Percentiles rank a stretch among this genome's conserved stretches.
Conservation (phyloP, 495 filamentous ascomycete genomes). For the Penicillium manginii region DNA sequence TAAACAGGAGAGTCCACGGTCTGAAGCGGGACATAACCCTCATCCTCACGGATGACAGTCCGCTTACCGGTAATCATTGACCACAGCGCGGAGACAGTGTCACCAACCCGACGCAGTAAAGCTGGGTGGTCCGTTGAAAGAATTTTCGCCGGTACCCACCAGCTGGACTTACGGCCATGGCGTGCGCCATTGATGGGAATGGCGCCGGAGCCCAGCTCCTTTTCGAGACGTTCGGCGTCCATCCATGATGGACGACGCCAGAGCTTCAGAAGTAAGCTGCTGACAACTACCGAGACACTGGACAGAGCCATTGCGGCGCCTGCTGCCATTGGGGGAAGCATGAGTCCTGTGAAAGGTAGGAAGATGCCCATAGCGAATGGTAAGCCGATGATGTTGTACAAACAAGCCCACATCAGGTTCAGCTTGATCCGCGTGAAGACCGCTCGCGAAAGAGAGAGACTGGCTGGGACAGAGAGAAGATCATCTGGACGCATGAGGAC, state of each 20-base stretch:
- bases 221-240: slow-evolving; percentile 69
- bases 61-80: slow-evolving; percentile 34
- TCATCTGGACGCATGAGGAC: slow-evolving; percentile 93
- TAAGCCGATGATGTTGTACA: slow-evolving; percentile 90
- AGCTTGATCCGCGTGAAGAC: slow-evolving; percentile 94
- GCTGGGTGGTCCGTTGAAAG: slow-evolving; percentile 27
- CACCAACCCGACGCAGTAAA: slow-evolving; percentile 23
- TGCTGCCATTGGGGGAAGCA: slow-evolving; percentile 92
- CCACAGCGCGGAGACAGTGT: slow-evolving; percentile 27
- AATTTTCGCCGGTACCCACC: slow-evolving; percentile 36
- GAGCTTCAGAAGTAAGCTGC: slow-evolving; percentile 79
- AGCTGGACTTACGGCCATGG: slow-evolving; percentile 28
- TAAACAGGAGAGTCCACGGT: slow-evolving; percentile 45
- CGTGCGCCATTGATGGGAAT: slow-evolving; percentile 15
- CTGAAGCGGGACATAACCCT: slow-evolving; percentile 50
- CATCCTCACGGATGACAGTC: slow-evolving; percentile 31
- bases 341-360: slow-evolving; percentile 84
- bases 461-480: slow-evolving; percentile 86
- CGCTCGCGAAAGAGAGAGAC: slow-evolving; percentile 76
- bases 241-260: slow-evolving; percentile 92
- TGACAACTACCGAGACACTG: slow-evolving; percentile 87
- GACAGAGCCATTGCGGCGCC: slow-evolving; percentile 92
- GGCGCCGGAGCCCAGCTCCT: slow-evolving; percentile 36
- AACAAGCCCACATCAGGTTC: slow-evolving; percentile 88
- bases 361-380: slow-evolving; percentile 96